Percentiles rank a stretch among this genome's conserved stretches.
Conservation (phyloP, 345 rosid genomes). For the Populus simonii region DNA sequence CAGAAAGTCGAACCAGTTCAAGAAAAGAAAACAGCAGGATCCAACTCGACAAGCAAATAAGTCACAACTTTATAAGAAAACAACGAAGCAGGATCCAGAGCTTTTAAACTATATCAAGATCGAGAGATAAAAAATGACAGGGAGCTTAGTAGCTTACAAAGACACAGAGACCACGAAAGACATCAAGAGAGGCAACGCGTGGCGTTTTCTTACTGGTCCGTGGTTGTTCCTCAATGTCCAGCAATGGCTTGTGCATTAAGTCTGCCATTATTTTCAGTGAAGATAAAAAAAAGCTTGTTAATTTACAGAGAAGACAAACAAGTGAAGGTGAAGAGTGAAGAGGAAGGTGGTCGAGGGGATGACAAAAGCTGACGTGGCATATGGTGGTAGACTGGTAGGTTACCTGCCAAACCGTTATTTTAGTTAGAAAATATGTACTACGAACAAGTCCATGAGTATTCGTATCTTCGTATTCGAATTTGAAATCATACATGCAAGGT, state of each 20-base stretch:
- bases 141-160: conserved; percentile 26
- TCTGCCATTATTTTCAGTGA: conserved; percentile 22
- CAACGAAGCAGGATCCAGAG: background rate
- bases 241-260: conserved; percentile 6
- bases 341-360: background rate
- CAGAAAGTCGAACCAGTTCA: background rate
- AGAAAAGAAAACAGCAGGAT: background rate
- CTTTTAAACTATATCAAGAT: background rate
- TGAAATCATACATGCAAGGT: too few species aligned
- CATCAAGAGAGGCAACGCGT: conserved; percentile 46
- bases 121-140: background rate
- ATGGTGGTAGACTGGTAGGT: background rate
- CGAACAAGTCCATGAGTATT: too few species aligned
- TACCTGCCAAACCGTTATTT: background rate
- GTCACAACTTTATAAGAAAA: background rate
- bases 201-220: conserved; percentile 3
- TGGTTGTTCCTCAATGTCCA: conserved; percentile 2
- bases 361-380: background rate
- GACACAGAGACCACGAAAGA: conserved; percentile 51
- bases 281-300: background rate
- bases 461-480: too few species aligned
- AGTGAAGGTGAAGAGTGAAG: background rate
- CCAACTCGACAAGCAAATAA: background rate
- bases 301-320: background rate
- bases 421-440: background rate